A percentile compares a stretch with the other conserved stretches of the same genome.
phyloP scores from a whole-genome alignment of 2,329 filamentous ascomycete species.

The Xylogone sp. region DNA sequence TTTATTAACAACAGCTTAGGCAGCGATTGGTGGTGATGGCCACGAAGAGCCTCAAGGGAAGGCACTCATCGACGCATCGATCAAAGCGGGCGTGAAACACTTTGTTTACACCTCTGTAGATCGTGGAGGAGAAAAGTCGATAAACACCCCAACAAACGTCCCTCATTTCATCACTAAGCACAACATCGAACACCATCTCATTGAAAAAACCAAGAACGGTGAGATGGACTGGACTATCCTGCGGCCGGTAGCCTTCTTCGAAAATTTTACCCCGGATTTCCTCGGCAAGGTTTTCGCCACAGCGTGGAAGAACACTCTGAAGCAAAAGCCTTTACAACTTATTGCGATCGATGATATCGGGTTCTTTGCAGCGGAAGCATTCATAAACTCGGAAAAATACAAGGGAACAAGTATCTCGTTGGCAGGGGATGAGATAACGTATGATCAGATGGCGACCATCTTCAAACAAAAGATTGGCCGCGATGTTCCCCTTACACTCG shows the following conservation, averaged over 20 bases:
- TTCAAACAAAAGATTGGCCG: conserved; percentile 30
- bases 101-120: conserved; percentile 62
- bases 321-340: conserved; percentile 32
- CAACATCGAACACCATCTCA: conserved; percentile 55
- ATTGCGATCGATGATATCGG: conserved; percentile 35
- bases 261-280: conserved; percentile 28
- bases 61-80: conserved; percentile 48
- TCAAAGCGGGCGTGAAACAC: conserved; percentile 50
- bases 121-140: conserved; percentile 48
- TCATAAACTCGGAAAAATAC: conserved; percentile 30
- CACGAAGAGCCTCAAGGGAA: conserved; percentile 53
- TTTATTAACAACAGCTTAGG: conserved; percentile 1
- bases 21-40: conserved; percentile 22
- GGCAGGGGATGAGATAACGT: conserved; percentile 37
- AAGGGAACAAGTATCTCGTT: conserved; percentile 30
- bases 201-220: conserved; percentile 35
- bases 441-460: conserved; percentile 25
- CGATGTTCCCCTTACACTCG: conserved; percentile 26
- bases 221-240: conserved; percentile 51
- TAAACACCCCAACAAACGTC: conserved; percentile 47
- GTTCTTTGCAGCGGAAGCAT: conserved; percentile 33
- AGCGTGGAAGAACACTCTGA: conserved; percentile 3
- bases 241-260: conserved; percentile 51
- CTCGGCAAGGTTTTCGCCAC: conserved; percentile 1
- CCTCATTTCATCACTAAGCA: conserved; percentile 60